Conservation (phyloP, 1,139 yeast genomes). For the Saccharomyces pastorianus region DNA sequence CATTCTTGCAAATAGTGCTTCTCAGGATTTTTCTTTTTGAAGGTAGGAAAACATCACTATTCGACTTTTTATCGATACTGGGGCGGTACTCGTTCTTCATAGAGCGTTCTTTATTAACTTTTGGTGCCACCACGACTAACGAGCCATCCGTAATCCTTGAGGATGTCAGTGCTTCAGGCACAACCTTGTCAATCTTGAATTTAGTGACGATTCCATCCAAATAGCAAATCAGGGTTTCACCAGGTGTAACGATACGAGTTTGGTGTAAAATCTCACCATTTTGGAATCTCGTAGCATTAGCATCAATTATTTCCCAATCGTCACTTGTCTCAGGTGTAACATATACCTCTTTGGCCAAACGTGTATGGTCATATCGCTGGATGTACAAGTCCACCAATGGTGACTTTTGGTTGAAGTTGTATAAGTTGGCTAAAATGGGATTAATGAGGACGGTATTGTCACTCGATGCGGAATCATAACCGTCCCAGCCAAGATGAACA, state of each 20-base stretch:
- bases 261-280: slow-evolving; percentile 60
- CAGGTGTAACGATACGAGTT: slow-evolving; percentile 61
- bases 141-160: slow-evolving; percentile 66
- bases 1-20: background rate
- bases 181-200: slow-evolving; percentile 55
- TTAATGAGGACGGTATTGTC: slow-evolving; percentile 45
- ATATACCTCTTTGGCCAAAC: slow-evolving; percentile 51
- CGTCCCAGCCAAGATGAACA: slow-evolving; percentile 73
- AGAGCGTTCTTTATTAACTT: slow-evolving; percentile 39
- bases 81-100: slow-evolving; percentile 1
- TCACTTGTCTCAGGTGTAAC: slow-evolving; percentile 69
- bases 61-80: background rate
- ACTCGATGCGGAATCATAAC: slow-evolving; percentile 40
- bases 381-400: slow-evolving; percentile 34
- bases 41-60: background rate
- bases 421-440: slow-evolving; percentile 43
- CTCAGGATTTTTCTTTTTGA: background rate
- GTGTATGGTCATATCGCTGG: slow-evolving; percentile 37
- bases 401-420: slow-evolving; percentile 32
- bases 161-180: slow-evolving; percentile 36
- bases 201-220: slow-evolving; percentile 52
- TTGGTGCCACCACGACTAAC: slow-evolving; percentile 80
- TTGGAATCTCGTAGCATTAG: slow-evolving; percentile 73
- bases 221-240: slow-evolving; percentile 60
- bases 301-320: slow-evolving; percentile 89